These are phyloP conservation scores for Candida glucosophila DNA, from an alignment of 1,139 yeast genomes.

Conservation along the genomic window DNA sequence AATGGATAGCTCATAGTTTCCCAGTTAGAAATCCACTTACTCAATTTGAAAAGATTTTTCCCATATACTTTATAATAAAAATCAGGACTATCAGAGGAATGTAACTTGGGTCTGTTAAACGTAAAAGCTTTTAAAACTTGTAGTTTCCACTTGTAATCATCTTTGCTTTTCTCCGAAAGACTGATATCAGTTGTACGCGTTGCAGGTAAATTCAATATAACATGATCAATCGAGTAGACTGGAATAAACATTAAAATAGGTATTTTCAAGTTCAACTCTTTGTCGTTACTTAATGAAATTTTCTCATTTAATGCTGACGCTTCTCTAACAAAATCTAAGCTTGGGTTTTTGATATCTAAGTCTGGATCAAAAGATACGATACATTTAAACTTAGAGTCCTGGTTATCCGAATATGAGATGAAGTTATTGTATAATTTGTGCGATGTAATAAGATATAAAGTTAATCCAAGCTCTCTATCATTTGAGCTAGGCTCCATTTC, in stretches of 20 bases:
- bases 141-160: slow-evolving; percentile 23
- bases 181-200: no score
- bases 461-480: slow-evolving; percentile 6
- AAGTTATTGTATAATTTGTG: slow-evolving; percentile 33
- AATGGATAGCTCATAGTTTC: slow-evolving; percentile 10
- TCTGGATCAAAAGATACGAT: slow-evolving; percentile 54
- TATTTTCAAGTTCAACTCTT: slow-evolving; percentile 8
- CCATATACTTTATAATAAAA: slow-evolving; percentile 24
- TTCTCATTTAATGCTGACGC: slow-evolving; percentile 3
- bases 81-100: slow-evolving; percentile 8
- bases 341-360: slow-evolving; percentile 35
- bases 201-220: slow-evolving; percentile 18
- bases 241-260: slow-evolving; percentile 35
- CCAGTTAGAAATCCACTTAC: slow-evolving; percentile 21
- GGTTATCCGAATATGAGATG: slow-evolving; percentile 15
- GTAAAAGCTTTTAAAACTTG: slow-evolving; percentile 22
- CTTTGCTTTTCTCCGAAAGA: no score
- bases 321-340: slow-evolving; percentile 26
- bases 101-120: slow-evolving; percentile 20
- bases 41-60: slow-evolving; percentile 14
- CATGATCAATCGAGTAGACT: slow-evolving; percentile 29
- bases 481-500: slow-evolving; percentile 3
- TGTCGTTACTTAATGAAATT: slow-evolving; percentile 1
- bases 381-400: slow-evolving; percentile 25
- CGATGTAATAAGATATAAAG: slow-evolving; percentile 29